phyloP scores from a whole-genome alignment of 192 early-diverging fungal genomes.

The Coemansia sp. region DNA sequence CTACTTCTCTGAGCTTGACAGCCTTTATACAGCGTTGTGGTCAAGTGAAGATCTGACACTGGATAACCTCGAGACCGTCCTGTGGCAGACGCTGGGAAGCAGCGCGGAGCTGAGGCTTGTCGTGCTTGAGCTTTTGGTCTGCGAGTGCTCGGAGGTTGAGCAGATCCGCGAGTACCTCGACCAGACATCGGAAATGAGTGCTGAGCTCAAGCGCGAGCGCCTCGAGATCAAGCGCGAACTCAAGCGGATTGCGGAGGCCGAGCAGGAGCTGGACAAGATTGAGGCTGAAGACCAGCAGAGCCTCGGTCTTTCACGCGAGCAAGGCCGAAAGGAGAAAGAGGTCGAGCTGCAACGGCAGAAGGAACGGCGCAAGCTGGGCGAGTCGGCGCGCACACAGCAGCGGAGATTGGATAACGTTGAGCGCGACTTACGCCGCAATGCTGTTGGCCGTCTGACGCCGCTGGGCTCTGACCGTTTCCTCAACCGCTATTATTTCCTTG shows the following conservation, averaged over 20 bases:
- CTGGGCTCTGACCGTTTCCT: slow-evolving; percentile 83
- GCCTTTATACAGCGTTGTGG: slow-evolving; percentile 43
- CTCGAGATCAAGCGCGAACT: slow-evolving; percentile 66
- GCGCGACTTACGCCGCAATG: slow-evolving; percentile 61
- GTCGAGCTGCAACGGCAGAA: slow-evolving; percentile 40
- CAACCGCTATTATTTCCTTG: slow-evolving; percentile 90
- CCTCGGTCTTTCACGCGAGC: slow-evolving; percentile 17
- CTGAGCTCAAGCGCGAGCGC: slow-evolving; percentile 72
- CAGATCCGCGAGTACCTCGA: slow-evolving; percentile 67
- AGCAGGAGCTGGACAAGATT: slow-evolving; percentile 48
- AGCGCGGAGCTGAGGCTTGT: slow-evolving; percentile 55
- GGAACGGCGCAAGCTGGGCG: slow-evolving; percentile 46
- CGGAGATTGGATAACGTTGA: slow-evolving; percentile 62
- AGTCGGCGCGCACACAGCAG: slow-evolving; percentile 30
- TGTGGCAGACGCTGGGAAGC: slow-evolving; percentile 30
- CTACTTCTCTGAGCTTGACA: slow-evolving; percentile 21
- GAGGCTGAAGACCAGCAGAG: slow-evolving; percentile 13
- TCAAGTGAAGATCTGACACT: slow-evolving; percentile 9
- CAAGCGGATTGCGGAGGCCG: slow-evolving; percentile 51
- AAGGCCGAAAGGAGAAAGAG: slow-evolving; percentile 36
- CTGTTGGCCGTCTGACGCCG: slow-evolving; percentile 65
- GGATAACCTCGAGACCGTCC: background rate
- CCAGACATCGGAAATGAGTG: slow-evolving; percentile 64
- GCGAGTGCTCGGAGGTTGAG: slow-evolving; percentile 59
- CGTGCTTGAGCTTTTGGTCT: slow-evolving; percentile 64